Base-by-base conservation (phyloP, 139 green algal genomes). In the Nannochloris sp. region DNA sequence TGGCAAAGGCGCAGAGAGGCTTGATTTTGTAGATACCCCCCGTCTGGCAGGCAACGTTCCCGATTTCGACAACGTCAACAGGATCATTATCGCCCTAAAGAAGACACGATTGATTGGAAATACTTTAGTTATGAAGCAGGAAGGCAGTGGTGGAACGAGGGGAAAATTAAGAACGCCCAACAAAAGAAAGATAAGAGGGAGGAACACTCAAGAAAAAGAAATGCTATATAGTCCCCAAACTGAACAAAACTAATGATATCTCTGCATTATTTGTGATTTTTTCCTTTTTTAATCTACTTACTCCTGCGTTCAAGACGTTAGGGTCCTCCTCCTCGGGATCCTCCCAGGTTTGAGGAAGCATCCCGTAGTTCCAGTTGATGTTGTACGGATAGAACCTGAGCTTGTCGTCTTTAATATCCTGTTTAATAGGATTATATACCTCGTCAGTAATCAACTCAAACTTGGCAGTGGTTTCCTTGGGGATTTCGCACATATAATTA, bases 381-480 rank as follows among this genome's bases (percentile, higher is more conserved):
- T 99, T 99, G 89, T 99, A 95, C 44, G 75, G 95, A 85, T 99
- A 99, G 85, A 94, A 94, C 7, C 95, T 72, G 48, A 99, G 82
- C 79, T 98, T 98, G 75, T 90, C 95, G 83, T 99, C 99, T 87
- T 99, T 99, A 54, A 83, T 93, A 76, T 98, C 94, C 75, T 99
- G 95, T 85, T 99, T 99, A 87, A 99, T 98, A 60, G 92, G 95
- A 19, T 77, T 99, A 58, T 62, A 73, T n/a, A 75, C 66, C 86
- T 99, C 94, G 54, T 98, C 91, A 9, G 90, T 97, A 51, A 91
- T 90, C 0, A 95, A 83, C 77, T 99, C 95, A 89, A 99, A 97
- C 88, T 99, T 99, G 38, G 95, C 95, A 3, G 76, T 81, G 7
- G 89, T 95, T 78, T 99, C 95, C 78, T 96, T 97, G 37, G 95